phyloP scores from a whole-genome alignment of 371 early-diverging fungal species.

The Mucor ambiguus region DNA sequence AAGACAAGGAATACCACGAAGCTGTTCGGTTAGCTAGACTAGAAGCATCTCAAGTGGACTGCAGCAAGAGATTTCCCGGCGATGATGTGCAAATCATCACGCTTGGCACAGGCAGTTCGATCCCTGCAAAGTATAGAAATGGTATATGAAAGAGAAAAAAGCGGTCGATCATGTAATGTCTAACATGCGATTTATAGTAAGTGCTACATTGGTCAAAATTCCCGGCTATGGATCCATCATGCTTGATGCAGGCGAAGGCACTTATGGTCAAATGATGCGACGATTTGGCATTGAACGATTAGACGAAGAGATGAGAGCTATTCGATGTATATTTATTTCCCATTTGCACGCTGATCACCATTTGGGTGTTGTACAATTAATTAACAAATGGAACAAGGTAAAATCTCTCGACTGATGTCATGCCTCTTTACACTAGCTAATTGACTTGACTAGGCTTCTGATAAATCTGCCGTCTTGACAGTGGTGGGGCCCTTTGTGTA shows the following conservation, averaged over 20 bases:
- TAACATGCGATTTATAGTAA: conserved; percentile 57
- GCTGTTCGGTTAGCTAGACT: conserved; percentile 35
- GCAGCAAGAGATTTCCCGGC: conserved; percentile 40
- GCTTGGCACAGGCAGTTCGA: conserved; percentile 96
- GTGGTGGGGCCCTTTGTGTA: conserved; percentile 72
- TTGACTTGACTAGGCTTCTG: background rate
- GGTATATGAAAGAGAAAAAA: conserved; percentile 52
- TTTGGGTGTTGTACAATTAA: conserved; percentile 83
- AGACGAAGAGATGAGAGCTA: conserved; percentile 44
- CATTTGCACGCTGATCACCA: conserved; percentile 99
- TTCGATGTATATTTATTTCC: conserved; percentile 89
- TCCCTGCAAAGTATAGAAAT: conserved; percentile 97
- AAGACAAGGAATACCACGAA: conserved; percentile 25
- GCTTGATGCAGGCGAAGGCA: conserved; percentile 99
- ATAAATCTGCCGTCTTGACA: conserved; percentile 29
- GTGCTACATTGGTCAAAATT: conserved; percentile 76
- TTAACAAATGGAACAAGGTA: conserved; percentile 67
- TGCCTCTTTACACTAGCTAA: background rate
- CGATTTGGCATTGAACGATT: conserved; percentile 58
- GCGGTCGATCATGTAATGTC: background rate
- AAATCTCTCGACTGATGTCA: background rate
- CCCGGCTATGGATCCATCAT: conserved; percentile 70
- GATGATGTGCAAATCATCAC: conserved; percentile 65
- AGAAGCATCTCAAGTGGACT: conserved; percentile 35
- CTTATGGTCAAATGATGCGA: conserved; percentile 89